Conservation (phyloP, 2,329 filamentous ascomycete species). For the Aspergillus alliaceus region DNA sequence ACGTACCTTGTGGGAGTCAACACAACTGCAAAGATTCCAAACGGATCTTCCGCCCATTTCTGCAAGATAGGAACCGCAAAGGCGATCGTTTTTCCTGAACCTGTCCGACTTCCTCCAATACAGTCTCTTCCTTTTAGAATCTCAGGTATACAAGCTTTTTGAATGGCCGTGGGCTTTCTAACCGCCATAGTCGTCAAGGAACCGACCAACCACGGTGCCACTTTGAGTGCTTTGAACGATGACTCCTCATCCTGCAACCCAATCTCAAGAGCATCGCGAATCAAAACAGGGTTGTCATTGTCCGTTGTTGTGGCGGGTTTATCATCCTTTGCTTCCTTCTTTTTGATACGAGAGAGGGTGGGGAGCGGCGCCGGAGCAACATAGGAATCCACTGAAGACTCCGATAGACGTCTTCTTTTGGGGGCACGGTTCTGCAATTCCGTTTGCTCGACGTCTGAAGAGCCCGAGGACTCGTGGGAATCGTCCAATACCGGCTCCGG, state of each 20-base stretch:
- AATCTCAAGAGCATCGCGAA: conserved; percentile 41
- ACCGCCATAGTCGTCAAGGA: conserved; percentile 79
- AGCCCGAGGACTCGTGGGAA: conserved; percentile 16
- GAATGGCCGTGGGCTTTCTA: conserved; percentile 84
- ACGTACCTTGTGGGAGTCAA: conserved; percentile 77
- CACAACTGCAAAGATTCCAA: conserved; percentile 84
- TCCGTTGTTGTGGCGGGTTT: conserved; percentile 14
- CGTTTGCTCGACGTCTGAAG: conserved; percentile 18
- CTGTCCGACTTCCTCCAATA: conserved; percentile 90
- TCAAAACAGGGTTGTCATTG: conserved; percentile 38
- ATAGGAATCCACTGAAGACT: conserved; percentile 36
- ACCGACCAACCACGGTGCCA: conserved; percentile 83
- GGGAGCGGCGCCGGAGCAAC: conserved; percentile 37
- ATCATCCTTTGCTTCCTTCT: conserved; percentile 30
- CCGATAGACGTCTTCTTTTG: conserved; percentile 42
- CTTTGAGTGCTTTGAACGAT: conserved; percentile 70
- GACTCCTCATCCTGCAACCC: conserved; percentile 46
- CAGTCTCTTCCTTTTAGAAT: conserved; percentile 90
- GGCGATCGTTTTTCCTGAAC: conserved; percentile 95
- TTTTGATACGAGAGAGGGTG: conserved; percentile 43
- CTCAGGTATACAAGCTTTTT: conserved; percentile 87
- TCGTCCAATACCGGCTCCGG: conserved; percentile 25
- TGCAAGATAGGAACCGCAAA: conserved; percentile 95
- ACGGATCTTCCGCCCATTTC: conserved; percentile 88
- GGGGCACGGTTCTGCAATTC: conserved; percentile 32